Evolutionary conservation across 1,139 yeast species (phyloP).

Genomic region (Candida sp.): DNA sequence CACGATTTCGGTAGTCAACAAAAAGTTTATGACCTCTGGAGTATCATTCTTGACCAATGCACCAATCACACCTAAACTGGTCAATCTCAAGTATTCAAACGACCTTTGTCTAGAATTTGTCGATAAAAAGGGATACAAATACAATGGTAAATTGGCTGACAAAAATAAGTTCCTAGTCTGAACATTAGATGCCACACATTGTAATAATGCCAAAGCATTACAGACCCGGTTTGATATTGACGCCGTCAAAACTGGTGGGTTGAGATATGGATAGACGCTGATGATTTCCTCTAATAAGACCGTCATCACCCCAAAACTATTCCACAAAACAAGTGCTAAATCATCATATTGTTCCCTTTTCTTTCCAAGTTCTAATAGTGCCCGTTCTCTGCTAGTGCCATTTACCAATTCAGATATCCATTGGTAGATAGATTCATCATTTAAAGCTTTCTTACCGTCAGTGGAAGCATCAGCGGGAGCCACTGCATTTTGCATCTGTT

Average conservation of each 20-base stretch:
- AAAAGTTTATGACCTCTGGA: conserved; percentile 88
- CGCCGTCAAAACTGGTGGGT: conserved; percentile 84
- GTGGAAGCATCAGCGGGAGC: neutral
- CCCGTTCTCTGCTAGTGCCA: conserved; percentile 91
- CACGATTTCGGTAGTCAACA: conserved; percentile 90
- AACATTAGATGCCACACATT: conserved; percentile 94
- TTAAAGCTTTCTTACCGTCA: conserved; percentile 51
- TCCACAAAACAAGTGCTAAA: conserved; percentile 90
- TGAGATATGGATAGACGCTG: conserved; percentile 82
- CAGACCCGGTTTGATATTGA: conserved; percentile 92
- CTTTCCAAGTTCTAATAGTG: conserved; percentile 86
- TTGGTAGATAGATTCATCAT: conserved; percentile 82
- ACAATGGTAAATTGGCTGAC: conserved; percentile 88
- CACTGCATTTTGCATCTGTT: neutral
- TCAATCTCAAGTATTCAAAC: conserved; percentile 87
- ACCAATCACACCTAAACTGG: conserved; percentile 95
- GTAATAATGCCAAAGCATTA: conserved; percentile 90
- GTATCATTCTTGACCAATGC: conserved; percentile 96
- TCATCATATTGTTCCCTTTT: conserved; percentile 95
- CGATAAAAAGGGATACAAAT: conserved; percentile 88
- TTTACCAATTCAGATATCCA: conserved; percentile 90
- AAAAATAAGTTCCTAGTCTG: conserved; percentile 84
- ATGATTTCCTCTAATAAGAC: conserved; percentile 86
- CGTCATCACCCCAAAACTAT: conserved; percentile 96
- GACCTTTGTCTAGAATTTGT: conserved; percentile 91